phyloP scores from a whole-genome alignment of 202 grass and related monocot genomes.

The Hordeum pubiflorum region DNA sequence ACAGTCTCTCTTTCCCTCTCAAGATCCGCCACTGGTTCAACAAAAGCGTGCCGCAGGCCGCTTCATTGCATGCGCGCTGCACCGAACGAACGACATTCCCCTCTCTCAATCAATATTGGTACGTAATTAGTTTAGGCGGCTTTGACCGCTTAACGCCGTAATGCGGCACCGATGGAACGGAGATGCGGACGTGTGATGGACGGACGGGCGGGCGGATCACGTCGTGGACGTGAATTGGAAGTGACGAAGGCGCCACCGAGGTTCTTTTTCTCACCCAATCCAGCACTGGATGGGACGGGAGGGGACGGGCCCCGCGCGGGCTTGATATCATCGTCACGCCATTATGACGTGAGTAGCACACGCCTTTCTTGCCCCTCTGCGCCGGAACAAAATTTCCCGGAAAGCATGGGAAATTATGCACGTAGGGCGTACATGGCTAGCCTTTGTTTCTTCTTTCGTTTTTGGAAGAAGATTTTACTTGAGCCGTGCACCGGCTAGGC shows the following conservation, averaged over 20 bases:
- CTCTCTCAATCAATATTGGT: too few species aligned
- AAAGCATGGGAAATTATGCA: slow-evolving; percentile 14
- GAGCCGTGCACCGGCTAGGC: slow-evolving; percentile 26
- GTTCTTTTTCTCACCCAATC: not conserved
- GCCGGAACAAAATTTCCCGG: slow-evolving; percentile 40
- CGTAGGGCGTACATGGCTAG: not conserved
- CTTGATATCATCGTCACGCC: slow-evolving; percentile 60
- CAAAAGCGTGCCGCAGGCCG: not conserved
- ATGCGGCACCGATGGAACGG: not conserved
- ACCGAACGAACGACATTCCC: not conserved
- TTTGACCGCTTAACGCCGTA: not conserved
- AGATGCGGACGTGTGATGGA: not conserved
- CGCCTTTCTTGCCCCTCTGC: slow-evolving; percentile 20
- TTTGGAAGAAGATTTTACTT: slow-evolving; percentile 22
- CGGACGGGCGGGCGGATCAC: not conserved
- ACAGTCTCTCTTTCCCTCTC: not conserved
- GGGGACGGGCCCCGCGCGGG: slow-evolving; percentile 4
- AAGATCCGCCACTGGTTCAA: not conserved
- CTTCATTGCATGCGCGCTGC: not conserved
- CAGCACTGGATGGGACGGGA: not conserved
- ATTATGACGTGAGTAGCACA: slow-evolving; percentile 45
- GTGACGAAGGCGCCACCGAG: slow-evolving; percentile 33
- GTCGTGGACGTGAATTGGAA: not conserved
- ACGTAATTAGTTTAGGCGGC: too few species aligned
- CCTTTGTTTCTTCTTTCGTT: not conserved